A percentile compares a stretch with the other conserved stretches of the same genome.
Conservation (phyloP, 2,329 filamentous ascomycete species). For the Mollisiaceae sp. region DNA sequence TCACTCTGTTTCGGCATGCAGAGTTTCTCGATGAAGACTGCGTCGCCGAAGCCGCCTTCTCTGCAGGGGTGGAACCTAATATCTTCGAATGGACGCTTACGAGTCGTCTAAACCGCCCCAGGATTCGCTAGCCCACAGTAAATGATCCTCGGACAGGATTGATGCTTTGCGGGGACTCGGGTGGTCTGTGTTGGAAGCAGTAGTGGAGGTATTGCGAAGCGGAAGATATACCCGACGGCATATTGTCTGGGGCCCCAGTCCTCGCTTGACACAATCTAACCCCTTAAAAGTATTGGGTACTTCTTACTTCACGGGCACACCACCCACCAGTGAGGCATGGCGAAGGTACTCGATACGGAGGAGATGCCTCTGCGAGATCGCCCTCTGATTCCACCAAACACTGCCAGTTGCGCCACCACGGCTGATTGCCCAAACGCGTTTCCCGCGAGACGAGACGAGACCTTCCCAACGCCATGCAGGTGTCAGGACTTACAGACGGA, state of each 20-base stretch:
- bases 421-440: background rate
- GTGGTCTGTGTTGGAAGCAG: background rate
- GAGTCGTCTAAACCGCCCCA: background rate
- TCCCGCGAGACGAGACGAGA: background rate
- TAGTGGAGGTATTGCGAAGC: background rate
- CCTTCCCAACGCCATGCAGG: slow-evolving; percentile 4
- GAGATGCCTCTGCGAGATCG: background rate
- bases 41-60: background rate
- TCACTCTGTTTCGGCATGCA: background rate
- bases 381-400: background rate
- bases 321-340: background rate
- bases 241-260: background rate
- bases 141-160: background rate
- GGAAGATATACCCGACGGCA: background rate
- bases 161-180: background rate
- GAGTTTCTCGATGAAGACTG: background rate
- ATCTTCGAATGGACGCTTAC: no score
- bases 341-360: slow-evolving; percentile 1
- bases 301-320: background rate
- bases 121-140: background rate
- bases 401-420: background rate
- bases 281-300: slow-evolving; percentile 11
- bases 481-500: background rate
- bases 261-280: slow-evolving; percentile 5
- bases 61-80: background rate